Evolutionary conservation across 768 basidiomycete genomes (phyloP), one percentile per base, ranked within the genome.

Genomic region (Paxillus ammoniavirescens): DNA sequence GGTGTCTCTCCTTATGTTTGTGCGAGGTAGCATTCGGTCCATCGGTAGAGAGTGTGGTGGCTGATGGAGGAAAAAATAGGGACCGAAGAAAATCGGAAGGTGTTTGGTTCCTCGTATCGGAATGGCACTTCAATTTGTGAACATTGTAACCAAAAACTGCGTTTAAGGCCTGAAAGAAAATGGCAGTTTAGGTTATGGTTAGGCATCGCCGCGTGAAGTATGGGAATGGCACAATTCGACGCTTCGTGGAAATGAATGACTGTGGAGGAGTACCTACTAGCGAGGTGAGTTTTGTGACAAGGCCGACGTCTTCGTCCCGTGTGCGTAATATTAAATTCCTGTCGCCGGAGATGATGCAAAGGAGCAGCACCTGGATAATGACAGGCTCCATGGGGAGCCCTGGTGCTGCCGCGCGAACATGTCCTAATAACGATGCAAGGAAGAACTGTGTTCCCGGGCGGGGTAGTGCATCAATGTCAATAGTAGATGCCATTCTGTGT

Each of bases 261-360:
- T 5, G 5, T 26, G 38, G 45, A 30, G 7, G 43, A 56, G n/a
- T 23, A 57, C 62, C 37, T 68, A 89, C 89, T 70, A 83, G 74
- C 47, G 76, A 70, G 12, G 77, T 77, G 35, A 90, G 72, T 61
- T 79, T 83, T 33, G 78, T 76, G 26, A 87, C 82, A 8, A 83
- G 64, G 23, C 74, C 62, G 31, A 89, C 69, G 54, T 91, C 89
- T 50, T 88, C 84, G 57, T 85, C 83, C 10, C 73, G 75, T 2
- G 86, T 81, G 42, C 84, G 77, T 15, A 91, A 71, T 51, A 91
- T 75, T 28, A 91, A 70, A 65, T 89, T 76, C 57, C 78, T 83
- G 59, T 84, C 73, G 1, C 81, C 81, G 3, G 86, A 76, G 35
- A 87, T 71, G 44, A 90, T 73, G 64, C 80, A 87, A 4, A 86